Evolutionary conservation across 2,329 filamentous ascomycete genomes (phyloP), one percentile per base, ranked within the genome.

Genomic region (Colletotrichum coccodes): DNA sequence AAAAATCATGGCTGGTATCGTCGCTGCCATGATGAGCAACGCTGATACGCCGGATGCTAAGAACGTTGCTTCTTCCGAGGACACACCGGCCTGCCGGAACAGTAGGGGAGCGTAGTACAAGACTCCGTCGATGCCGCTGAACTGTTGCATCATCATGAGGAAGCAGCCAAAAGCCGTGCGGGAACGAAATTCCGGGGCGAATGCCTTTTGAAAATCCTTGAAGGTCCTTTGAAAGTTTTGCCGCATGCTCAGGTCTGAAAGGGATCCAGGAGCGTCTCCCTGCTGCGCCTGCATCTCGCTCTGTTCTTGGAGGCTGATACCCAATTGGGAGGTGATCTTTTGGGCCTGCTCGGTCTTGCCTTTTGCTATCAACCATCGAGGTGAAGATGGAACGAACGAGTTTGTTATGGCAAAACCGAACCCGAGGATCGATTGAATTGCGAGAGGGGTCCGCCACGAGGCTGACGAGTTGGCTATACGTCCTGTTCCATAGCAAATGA

Each of bases 71-170:
- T 84, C 80, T 9, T 84, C 80, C 1, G 84, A 86, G 11, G 81
- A 79, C 3, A 91, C 80, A 0, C 89, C 89, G 0, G 89, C 87
- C 64, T 89, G 86, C 32, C 83, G 79, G 71, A 91, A 91, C 0
- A 91, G 76, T 0, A 87, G 78, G 0, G 89, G 89, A 0, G 88
- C 87, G 65, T 91, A 91, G 71, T 88, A 90, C 4, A 90, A 78
- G 0, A 90, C 84, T 0, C 87, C 88, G 46, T 91, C 89, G 46
- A 91, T 90, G 0, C 89, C 88, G 28, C 81, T 85, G 11, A 90
- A 79, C 59, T 91, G 89, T 65, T 89, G 85, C 5, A 23, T 18
- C 2, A 30, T 84, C 80, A 91, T 83, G 32, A 91, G 76, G 67
- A 90, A 90, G 6, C 87, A 83, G 1, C 83, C 88, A n/a, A 90